Evolutionary conservation across 768 basidiomycete species (phyloP).

Genomic region (Psilocybe azurescens): DNA sequence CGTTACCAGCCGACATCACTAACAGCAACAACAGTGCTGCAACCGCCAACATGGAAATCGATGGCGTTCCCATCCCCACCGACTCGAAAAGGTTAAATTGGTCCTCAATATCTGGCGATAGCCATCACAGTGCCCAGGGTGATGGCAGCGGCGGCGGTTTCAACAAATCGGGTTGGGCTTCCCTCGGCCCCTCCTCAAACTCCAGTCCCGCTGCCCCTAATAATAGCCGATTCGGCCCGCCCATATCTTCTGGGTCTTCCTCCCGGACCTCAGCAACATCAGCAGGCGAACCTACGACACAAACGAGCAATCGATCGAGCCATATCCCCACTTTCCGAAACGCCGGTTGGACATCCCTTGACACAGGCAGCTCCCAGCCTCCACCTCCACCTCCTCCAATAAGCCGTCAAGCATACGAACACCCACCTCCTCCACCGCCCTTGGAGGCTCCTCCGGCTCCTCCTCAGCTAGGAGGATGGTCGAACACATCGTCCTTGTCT

Average conservation of each 20-base stretch:
- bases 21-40: slow-evolving; percentile 15
- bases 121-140: slow-evolving; percentile 21
- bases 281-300: background rate
- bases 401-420: background rate
- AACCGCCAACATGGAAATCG: slow-evolving; percentile 29
- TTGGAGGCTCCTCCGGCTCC: background rate
- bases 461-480: slow-evolving; percentile 2
- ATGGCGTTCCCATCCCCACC: slow-evolving; percentile 17
- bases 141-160: slow-evolving; percentile 34
- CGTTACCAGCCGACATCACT: slow-evolving; percentile 13
- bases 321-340: slow-evolving; percentile 39
- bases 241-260: slow-evolving; percentile 5
- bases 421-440: slow-evolving; percentile 14
- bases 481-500: slow-evolving; percentile 4
- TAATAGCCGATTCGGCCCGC: slow-evolving; percentile 8
- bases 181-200: slow-evolving; percentile 36
- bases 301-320: background rate
- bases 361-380: slow-evolving; percentile 44
- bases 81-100: slow-evolving; percentile 55
- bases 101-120: slow-evolving; percentile 42
- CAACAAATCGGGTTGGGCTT: slow-evolving; percentile 56
- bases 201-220: slow-evolving; percentile 18
- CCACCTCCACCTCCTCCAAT: slow-evolving; percentile 26
- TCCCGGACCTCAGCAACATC: background rate
- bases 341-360: slow-evolving; percentile 73